Conservation (phyloP, 805 yeast species). For the Metschnikowia lachancei region DNA sequence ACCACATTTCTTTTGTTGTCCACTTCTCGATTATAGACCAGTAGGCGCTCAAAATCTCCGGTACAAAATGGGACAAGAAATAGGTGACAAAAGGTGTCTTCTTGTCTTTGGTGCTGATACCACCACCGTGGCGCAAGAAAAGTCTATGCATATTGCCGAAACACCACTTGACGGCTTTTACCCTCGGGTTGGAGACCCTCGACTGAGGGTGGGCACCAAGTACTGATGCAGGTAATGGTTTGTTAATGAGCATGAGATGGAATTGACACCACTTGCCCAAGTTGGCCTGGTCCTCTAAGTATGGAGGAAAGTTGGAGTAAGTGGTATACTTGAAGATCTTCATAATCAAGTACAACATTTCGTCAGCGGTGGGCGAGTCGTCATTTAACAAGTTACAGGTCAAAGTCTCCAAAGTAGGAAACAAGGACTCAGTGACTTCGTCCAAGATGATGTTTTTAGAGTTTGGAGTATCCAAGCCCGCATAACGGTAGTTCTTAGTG, state of each 20-base stretch:
- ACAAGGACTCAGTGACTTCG: constrained; percentile 33
- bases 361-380: constrained; percentile 16
- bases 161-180: constrained; percentile 45
- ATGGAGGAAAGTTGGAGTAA: constrained; percentile 36
- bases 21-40: constrained; percentile 44
- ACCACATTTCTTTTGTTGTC: constrained; percentile 39
- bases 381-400: constrained; percentile 30
- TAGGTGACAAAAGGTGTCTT: constrained; percentile 28
- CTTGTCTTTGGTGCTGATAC: constrained; percentile 34
- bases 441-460: constrained; percentile 39
- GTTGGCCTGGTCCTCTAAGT: constrained; percentile 34
- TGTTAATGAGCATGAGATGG: constrained; percentile 38
- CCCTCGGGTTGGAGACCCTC: constrained; percentile 40
- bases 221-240: constrained; percentile 37
- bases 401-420: constrained; percentile 38
- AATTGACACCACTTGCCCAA: constrained; percentile 43
- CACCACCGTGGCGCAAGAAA: constrained; percentile 45
- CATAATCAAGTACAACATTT: constrained; percentile 38
- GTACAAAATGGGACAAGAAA: constrained; percentile 39
- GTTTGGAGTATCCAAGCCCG: constrained; percentile 44
- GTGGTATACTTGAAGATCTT: constrained; percentile 43
- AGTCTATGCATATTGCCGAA: constrained; percentile 43
- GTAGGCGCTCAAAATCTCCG: constrained; percentile 41
- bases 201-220: constrained; percentile 33
- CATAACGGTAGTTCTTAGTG: constrained; percentile 40